Conservation (phyloP, 1,284 basidiomycete species). For the Golubevia pallescens region DNA sequence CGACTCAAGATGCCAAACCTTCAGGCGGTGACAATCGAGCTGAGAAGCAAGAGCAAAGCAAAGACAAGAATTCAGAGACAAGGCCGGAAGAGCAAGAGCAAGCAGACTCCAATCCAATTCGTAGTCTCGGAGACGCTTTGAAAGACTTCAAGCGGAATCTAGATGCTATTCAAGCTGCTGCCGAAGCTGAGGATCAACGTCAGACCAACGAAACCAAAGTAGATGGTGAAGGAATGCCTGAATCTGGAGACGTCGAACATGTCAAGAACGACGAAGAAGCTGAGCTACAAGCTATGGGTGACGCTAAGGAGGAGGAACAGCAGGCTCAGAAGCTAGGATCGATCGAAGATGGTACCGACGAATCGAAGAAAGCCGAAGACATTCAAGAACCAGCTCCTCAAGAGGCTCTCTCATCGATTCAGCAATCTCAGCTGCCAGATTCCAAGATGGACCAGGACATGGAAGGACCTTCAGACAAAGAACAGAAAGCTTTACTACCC, state of each 20-base stretch:
- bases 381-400: conserved; percentile 31
- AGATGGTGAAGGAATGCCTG: conserved; percentile 67
- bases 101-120: conserved; percentile 70
- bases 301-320: conserved; percentile 75
- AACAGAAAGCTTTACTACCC: conserved; percentile 42
- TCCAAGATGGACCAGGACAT: not conserved
- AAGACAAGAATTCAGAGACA: not conserved
- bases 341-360: conserved; percentile 74
- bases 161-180: conserved; percentile 77
- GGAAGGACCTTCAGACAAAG: conserved; percentile 6
- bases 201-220: conserved; percentile 65
- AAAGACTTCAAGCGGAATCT: conserved; percentile 83
- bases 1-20: not conserved
- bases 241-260: conserved; percentile 74
- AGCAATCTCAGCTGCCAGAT: not conserved
- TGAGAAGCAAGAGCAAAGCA: not conserved
- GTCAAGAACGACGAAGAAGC: conserved; percentile 74
- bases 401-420: not conserved
- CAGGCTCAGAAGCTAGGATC: conserved; percentile 82
- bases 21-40: not conserved
- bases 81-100: not conserved
- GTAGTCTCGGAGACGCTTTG: conserved; percentile 83
- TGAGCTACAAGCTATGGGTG: conserved; percentile 87
- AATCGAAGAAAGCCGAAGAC: conserved; percentile 65
- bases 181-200: conserved; percentile 65